phyloP scores from a whole-genome alignment of 345 rosid species.

The Toxicodendron radicans region DNA sequence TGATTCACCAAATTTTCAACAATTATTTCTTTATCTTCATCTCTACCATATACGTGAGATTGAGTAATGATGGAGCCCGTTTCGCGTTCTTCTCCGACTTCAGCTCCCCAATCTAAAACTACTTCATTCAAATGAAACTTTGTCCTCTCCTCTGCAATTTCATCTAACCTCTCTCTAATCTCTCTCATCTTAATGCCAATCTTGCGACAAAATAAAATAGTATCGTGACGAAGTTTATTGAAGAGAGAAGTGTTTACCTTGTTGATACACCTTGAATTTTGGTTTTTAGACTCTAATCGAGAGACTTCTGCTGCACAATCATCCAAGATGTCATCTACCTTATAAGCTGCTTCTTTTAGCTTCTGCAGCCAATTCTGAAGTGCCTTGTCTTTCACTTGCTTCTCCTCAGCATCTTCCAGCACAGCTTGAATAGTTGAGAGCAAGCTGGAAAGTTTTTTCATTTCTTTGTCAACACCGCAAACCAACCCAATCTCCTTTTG shows the following conservation, averaged over 20 bases:
- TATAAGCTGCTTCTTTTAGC: slow-evolving; percentile 6
- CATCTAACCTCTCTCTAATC: slow-evolving; percentile 5
- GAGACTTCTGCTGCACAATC: neutral
- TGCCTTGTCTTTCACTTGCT: neutral
- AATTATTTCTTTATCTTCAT: neutral
- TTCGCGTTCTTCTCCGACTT: neutral
- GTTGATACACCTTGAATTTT: neutral
- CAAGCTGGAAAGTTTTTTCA: neutral
- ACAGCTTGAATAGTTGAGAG: slow-evolving; percentile 2
- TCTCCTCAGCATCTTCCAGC: slow-evolving; percentile 9
- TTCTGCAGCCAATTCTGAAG: slow-evolving; percentile 12
- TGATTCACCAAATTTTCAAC: neutral
- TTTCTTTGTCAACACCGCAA: slow-evolving; percentile 5
- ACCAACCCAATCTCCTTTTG: slow-evolving; percentile 1
- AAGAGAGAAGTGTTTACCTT: neutral
- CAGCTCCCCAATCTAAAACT: neutral
- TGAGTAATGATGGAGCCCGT: slow-evolving; percentile 20
- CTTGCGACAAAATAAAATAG: neutral
- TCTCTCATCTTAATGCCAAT: neutral
- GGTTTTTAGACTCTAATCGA: neutral
- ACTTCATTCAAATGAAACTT: slow-evolving; percentile 12
- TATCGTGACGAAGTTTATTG: neutral
- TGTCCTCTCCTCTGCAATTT: slow-evolving; percentile 1
- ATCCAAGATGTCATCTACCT: slow-evolving; percentile 1
- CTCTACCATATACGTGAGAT: slow-evolving; percentile 12